Percentiles rank a stretch among this genome's conserved stretches.
Evolutionary conservation across 768 basidiomycete species (phyloP).

Genomic region (Russula griseocarnosa): DNA sequence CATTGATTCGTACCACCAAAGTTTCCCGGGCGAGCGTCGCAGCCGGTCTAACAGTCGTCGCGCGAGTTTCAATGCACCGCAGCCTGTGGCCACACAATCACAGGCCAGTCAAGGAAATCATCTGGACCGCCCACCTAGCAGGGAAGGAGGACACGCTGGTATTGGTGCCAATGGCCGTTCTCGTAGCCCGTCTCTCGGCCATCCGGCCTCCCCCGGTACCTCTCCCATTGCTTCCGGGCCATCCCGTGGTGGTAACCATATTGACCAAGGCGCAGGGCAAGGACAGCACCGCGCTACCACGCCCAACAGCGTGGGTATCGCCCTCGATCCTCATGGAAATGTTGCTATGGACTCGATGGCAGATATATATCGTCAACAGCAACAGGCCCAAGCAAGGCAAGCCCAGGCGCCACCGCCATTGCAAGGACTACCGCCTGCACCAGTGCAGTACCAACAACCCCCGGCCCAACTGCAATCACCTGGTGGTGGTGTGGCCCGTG

Average conservation of each 20-base stretch:
- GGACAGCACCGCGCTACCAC: constrained; percentile 54
- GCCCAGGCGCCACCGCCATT: constrained; percentile 36
- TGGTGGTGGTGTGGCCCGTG: not conserved
- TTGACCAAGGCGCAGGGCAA: constrained; percentile 27
- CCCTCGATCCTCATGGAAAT: constrained; percentile 72
- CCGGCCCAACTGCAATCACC: constrained; percentile 31
- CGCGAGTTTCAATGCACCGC: constrained; percentile 32
- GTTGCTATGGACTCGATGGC: constrained; percentile 82
- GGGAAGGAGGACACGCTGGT: constrained; percentile 73
- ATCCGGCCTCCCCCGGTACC: constrained; percentile 44
- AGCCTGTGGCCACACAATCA: constrained; percentile 30
- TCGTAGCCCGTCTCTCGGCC: constrained; percentile 52
- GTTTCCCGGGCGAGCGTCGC: constrained; percentile 80
- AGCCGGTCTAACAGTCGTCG: constrained; percentile 42
- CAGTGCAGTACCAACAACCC: constrained; percentile 39
- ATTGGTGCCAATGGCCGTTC: constrained; percentile 72
- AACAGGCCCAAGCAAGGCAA: constrained; percentile 28
- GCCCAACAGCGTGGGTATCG: constrained; percentile 78
- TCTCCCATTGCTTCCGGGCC: constrained; percentile 43
- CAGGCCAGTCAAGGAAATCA: constrained; percentile 26
- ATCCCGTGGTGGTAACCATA: constrained; percentile 19
- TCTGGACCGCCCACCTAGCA: constrained; percentile 50
- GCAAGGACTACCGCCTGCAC: constrained; percentile 37
- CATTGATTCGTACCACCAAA: constrained; percentile 71
- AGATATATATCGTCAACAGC: constrained; percentile 39